Evolutionary conservation across 108 stramenopile genomes (phyloP), one percentile per base, ranked within the genome.

Genomic region (Nannochloropsis salina): DNA sequence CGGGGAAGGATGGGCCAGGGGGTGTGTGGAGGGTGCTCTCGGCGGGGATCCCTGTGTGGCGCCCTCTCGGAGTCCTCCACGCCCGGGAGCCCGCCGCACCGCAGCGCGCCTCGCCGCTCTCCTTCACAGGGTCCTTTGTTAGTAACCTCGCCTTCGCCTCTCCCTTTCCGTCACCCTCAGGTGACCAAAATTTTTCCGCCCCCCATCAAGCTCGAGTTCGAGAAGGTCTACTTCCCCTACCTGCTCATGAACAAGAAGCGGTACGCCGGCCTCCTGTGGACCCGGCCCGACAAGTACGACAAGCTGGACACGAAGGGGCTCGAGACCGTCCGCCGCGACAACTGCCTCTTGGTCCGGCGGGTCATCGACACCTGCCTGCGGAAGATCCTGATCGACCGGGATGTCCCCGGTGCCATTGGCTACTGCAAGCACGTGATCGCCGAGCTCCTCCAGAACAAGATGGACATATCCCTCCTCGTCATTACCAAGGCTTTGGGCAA

Each of bases 161-260:
- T 51, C 12, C 47, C 15, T 15, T 51, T 15, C 47, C 47, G 12
- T 15, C 1, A 10, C 15, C 47, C 47, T 15, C 47, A 51, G 47
- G 47, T 95, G 45, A 96, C 97, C 11, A 85, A 92, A 80, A 96
- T 98, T 84, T 99, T 99, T 85, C 96, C 97, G 12, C 90, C 93
- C 42, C 99, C 99, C 31, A 92, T 93, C 88, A 84, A 83, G 83
- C 91, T 94, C 20, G 93, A 99, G 89, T 99, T 99, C 86, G 99
- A 99, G 90, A 99, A 99, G 93, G 97, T 98, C 1, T 99, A 99
- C 93, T 98, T 92, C 87, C 99, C 99, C 9, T 98, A 96, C 91
- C 93, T 99, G 88, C 94, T 99, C 80, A 96, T 97, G 95, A 98
- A 98, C 92, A 99, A 99, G 92, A 99, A 99, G 93, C 94, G 97